Base-by-base conservation (phyloP, 805 yeast species). In the Metschnikowia dekortorum region DNA sequence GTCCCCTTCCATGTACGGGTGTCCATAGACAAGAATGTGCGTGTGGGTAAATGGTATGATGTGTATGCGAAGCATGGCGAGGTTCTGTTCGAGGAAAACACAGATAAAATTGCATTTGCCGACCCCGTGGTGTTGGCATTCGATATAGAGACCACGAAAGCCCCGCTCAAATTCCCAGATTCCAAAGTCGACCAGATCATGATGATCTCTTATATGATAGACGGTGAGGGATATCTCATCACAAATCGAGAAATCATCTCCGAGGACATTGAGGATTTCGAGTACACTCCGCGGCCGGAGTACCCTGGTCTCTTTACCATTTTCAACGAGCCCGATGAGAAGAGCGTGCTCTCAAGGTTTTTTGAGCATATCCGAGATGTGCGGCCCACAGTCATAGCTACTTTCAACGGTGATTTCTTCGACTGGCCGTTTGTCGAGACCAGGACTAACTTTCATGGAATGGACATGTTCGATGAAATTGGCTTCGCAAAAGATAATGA, bases 181-280 rank as follows among this genome's bases (percentile, higher is more conserved):
- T 80, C 97, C 6, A 75, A 85, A 9, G 77, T 87, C 6, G 99
- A 94, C 69, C 95, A 89, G 67, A 80, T 94, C 38, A 94, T 94
- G 97, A 95, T 95, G 99, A 94, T 94, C 46, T 95, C 99, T 2
- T 94, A 94, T 65, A 95, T 95, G 99, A 91, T 94, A 53, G 99
- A 94, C 64, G 99, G 98, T 9, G 96, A 89, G 59, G 99, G 99
- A 36, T 94, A 73, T 63, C 72, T 94, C 37, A 95, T 94, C 53
- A 94, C 98, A 8, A 94, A 94, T 64, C 74, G 99, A 60, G 97
- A 91, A 58, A 89, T 94, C 59, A 91, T 94, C 36, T 84, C 96
- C 6, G 88, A 89, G 64, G 98, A 95, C 66, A 94, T 94, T 50
- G 96, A 87, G 46, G 98, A 94, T 69, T 94, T 94, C 60, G 99